phyloP scores from a whole-genome alignment of 2,329 filamentous ascomycete genomes.

The Colletotrichum spaethianum region DNA sequence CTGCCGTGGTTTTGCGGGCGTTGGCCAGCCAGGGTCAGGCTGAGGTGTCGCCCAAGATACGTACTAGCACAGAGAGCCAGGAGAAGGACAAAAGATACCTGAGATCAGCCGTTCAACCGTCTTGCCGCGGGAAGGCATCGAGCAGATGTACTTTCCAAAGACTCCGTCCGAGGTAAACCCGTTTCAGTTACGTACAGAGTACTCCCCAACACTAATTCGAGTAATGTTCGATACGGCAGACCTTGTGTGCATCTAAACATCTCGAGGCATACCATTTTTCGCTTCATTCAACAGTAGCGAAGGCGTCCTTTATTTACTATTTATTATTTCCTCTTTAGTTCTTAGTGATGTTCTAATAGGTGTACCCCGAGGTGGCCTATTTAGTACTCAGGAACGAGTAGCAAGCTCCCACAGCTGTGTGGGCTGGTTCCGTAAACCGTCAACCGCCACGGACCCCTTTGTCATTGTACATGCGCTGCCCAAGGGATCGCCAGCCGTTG shows the following conservation, averaged over 20 bases:
- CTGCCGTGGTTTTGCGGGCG: slow-evolving; percentile 1
- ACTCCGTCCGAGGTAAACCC: not conserved
- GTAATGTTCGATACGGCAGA: too few species aligned
- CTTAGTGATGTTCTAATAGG: not conserved
- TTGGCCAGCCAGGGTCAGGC: not conserved
- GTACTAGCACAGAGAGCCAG: too few species aligned
- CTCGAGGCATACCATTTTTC: not conserved
- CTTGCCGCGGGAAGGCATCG: not conserved
- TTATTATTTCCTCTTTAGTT: too few species aligned
- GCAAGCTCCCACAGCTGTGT: not conserved
- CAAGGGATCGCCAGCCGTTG: not conserved
- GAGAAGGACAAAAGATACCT: too few species aligned
- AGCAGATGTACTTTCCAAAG: too few species aligned
- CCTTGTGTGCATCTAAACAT: not conserved
- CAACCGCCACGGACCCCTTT: not conserved
- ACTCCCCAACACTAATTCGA: too few species aligned
- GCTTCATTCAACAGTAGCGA: not conserved
- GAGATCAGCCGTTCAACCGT: not conserved
- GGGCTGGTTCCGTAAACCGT: not conserved
- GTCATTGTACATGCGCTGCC: not conserved
- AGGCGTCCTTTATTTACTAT: not conserved
- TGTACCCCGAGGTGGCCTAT: not conserved
- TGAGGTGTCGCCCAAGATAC: not conserved
- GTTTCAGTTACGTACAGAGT: too few species aligned
- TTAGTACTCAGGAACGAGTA: not conserved